A percentile compares a stretch with the other conserved stretches of the same genome.
Evolutionary conservation across 257 asterid genomes (phyloP).

Genomic region (Coffea eugenioides): DNA sequence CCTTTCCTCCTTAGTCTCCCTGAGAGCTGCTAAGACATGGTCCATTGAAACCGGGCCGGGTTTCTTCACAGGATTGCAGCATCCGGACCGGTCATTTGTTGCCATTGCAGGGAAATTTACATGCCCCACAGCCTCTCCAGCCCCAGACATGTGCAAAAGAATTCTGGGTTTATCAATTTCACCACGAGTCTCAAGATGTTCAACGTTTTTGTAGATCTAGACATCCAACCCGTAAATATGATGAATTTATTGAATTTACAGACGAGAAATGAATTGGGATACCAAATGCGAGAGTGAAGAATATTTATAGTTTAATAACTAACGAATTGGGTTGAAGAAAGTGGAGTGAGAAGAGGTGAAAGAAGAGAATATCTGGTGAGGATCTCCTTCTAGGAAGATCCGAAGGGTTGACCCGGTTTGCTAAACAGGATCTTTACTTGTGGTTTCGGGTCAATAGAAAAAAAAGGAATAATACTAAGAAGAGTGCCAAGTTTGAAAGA

Average conservation of each 20-base stretch:
- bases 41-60: conserved; percentile 85
- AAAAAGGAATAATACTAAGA: too few relatives aligned
- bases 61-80: conserved; percentile 80
- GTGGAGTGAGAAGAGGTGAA: not conserved
- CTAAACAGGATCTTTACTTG: conserved; percentile 21
- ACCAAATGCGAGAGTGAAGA: not conserved
- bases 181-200: conserved; percentile 16
- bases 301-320: not conserved
- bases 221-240: not conserved
- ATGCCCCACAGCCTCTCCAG: conserved; percentile 44
- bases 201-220: conserved; percentile 33
- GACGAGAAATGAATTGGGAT: conserved; percentile 5
- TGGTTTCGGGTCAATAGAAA: conserved; percentile 27
- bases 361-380: conserved; percentile 31
- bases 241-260: not conserved
- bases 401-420: conserved; percentile 41
- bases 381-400: conserved; percentile 39
- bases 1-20: conserved; percentile 83
- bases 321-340: conserved; percentile 2
- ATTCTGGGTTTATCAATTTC: conserved; percentile 16
- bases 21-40: conserved; percentile 78
- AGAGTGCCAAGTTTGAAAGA: not conserved
- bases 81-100: conserved; percentile 48
- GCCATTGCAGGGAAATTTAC: conserved; percentile 52
- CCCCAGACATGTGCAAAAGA: conserved; percentile 40